Percentiles rank a stretch among this genome's conserved stretches.
Conservation (phyloP, 208 protist genomes). For the Trypanosoma melophagium region DNA sequence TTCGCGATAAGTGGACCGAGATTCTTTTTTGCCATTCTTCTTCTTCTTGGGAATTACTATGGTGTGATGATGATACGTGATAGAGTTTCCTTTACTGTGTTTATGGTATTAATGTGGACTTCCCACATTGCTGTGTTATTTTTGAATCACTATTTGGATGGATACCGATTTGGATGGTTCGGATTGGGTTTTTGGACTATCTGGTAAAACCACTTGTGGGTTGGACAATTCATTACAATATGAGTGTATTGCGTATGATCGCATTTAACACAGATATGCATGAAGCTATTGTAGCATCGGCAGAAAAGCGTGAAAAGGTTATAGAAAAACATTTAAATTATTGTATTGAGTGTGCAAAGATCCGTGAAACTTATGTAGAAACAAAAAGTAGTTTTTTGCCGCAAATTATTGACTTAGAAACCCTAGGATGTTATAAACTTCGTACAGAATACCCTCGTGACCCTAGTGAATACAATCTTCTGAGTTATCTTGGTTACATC, state of each 20-base stretch:
- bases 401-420: background rate
- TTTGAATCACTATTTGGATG: conserved; percentile 26
- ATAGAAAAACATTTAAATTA: conserved; percentile 27
- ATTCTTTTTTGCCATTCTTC: conserved; percentile 39
- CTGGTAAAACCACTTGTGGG: conserved; percentile 22
- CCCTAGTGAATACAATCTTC: conserved; percentile 64
- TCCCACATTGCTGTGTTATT: conserved; percentile 40
- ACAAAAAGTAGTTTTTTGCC: conserved; percentile 41
- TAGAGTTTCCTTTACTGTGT: conserved; percentile 34
- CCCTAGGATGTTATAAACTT: conserved; percentile 50
- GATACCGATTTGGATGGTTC: conserved; percentile 40
- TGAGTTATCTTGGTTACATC: conserved; percentile 84
- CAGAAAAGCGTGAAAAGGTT: conserved; percentile 27
- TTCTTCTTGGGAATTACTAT: conserved; percentile 63
- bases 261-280: conserved; percentile 71
- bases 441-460: conserved; percentile 56
- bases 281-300: conserved; percentile 27
- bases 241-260: conserved; percentile 83
- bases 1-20: conserved; percentile 39
- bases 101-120: conserved; percentile 56
- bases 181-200: conserved; percentile 8
- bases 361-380: conserved; percentile 13
- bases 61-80: conserved; percentile 40
- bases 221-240: conserved; percentile 75
- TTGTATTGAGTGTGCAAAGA: conserved; percentile 33